Base-by-base conservation (phyloP, 805 yeast genomes). In the Teunomyces stri region DNA sequence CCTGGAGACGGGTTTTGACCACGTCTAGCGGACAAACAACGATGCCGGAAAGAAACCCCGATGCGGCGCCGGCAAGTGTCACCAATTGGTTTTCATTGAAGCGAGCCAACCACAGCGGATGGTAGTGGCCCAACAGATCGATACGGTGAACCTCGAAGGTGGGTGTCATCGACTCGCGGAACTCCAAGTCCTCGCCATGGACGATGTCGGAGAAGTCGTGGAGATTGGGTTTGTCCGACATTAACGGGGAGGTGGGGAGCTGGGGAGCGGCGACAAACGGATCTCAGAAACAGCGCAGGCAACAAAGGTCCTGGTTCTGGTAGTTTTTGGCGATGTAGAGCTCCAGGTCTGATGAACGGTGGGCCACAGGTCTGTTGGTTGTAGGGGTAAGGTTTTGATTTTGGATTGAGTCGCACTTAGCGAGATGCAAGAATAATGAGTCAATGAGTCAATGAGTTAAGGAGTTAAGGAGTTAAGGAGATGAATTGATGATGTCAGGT, bases 1-100 rank as follows among this genome's bases (percentile, higher is more conserved):
- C 97, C 68, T 92, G 99, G 39, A 91, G 75, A 56, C 96, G 72
- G 4, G 99, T 94, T 66, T 94, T 94, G 11, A 94, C 92, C 42
- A 94, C 99, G 62, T 94, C 99, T 29, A 94, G 69, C 0, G 99
- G 99, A 66, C 98, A 94, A 5, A 94, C 99, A 2, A 81, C 75
- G 2, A 91, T 78, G 0, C 98, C 98, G 0, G 97, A 84, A 6
- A 88, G 60, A 54, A 94, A 86, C 1, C 99, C 99, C 0, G 97
- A 89, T n/a, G 89, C 66, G 0, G 97, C 97, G 0, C 99, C 99
- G 1, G 96, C 80, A 0, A 87, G 57, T 5, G 98, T 94, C 11
- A 87, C 82, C 30, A 89, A 75, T 57, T 84, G 82, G 43, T 28
- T 29, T 21, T 48, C 51, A 42, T 31, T 35, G 11, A 47, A 37